Conservation (phyloP, 257 asterid genomes). For the Nicotiana otophora region DNA sequence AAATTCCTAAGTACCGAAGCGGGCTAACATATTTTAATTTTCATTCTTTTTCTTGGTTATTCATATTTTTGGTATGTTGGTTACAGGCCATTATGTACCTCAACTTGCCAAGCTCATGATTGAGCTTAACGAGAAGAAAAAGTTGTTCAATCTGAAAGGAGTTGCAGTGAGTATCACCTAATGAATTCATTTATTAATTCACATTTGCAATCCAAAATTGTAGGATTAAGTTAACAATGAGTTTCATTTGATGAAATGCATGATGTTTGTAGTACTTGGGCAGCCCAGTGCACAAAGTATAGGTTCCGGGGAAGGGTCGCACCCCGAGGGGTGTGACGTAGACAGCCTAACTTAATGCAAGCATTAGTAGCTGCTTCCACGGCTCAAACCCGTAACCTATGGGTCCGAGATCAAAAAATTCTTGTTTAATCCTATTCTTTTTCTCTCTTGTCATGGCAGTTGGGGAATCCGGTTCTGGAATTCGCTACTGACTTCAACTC, state of each 20-base stretch:
- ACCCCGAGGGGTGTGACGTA: too few relatives aligned
- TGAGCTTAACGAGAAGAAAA: conserved; percentile 39
- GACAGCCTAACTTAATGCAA: too few relatives aligned
- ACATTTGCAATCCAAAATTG: background rate
- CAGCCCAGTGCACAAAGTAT: too few relatives aligned
- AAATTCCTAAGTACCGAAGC: background rate
- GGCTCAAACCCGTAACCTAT: too few relatives aligned
- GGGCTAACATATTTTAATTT: background rate
- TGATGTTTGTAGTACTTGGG: background rate
- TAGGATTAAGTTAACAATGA: background rate
- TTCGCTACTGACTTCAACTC: conserved; percentile 59
- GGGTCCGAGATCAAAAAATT: background rate
- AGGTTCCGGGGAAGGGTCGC: too few relatives aligned
- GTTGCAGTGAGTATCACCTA: conserved; percentile 45
- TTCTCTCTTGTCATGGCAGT: conserved; percentile 26
- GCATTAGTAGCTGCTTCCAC: too few relatives aligned
- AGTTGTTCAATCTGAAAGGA: conserved; percentile 49
- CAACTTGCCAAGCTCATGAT: conserved; percentile 64
- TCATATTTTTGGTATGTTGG: background rate
- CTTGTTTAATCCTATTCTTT: background rate
- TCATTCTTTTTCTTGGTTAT: background rate
- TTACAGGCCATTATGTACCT: conserved; percentile 62
- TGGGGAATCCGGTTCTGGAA: conserved; percentile 71
- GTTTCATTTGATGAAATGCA: background rate
- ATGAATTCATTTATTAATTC: background rate